Conservation (phyloP, 495 filamentous ascomycete genomes). For the Penicillium parvum region DNA sequence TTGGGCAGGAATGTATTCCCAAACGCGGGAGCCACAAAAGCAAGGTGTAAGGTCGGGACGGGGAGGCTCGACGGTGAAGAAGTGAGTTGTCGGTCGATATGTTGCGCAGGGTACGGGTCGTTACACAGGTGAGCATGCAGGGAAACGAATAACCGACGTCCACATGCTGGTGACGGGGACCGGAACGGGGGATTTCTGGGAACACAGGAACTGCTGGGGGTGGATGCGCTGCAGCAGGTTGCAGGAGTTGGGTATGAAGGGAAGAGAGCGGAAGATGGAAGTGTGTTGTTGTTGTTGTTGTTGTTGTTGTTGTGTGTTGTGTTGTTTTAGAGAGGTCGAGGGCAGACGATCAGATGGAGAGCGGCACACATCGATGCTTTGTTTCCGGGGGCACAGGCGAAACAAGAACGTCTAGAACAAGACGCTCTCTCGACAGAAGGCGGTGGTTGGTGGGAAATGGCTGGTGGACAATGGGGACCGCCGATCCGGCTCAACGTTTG, state of each 20-base stretch:
- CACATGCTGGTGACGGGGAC: conserved; percentile 36
- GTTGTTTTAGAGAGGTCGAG: conserved; percentile 10
- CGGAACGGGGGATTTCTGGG: conserved; percentile 8
- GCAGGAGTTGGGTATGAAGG: conserved; percentile 11
- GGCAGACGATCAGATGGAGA: conserved; percentile 19
- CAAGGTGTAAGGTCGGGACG: conserved; percentile 22
- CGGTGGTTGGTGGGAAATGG: conserved; percentile 25
- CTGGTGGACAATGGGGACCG: conserved; percentile 19
- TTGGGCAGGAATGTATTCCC: conserved; percentile 26
- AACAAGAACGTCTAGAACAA: conserved; percentile 39
- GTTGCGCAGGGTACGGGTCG: conserved; percentile 32
- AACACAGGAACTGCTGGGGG: conserved; percentile 8
- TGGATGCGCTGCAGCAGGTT: conserved; percentile 12
- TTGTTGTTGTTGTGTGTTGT: conserved; percentile 11
- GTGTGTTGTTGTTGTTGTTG: conserved; percentile 1
- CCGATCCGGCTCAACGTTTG: conserved; percentile 32
- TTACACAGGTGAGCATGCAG: conserved; percentile 35
- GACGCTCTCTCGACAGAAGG: conserved; percentile 12
- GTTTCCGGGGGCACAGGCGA: conserved; percentile 14
- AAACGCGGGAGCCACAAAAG: conserved; percentile 22
- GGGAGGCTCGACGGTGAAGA: conserved; percentile 22
- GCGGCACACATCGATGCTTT: conserved; percentile 23
- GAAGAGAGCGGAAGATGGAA: no score
- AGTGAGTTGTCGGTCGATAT: conserved; percentile 12
- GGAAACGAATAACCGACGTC: conserved; percentile 37